These are phyloP conservation scores for Crithidia fasciculata DNA, from an alignment of 208 protist genomes.

Conservation along the genomic window DNA sequence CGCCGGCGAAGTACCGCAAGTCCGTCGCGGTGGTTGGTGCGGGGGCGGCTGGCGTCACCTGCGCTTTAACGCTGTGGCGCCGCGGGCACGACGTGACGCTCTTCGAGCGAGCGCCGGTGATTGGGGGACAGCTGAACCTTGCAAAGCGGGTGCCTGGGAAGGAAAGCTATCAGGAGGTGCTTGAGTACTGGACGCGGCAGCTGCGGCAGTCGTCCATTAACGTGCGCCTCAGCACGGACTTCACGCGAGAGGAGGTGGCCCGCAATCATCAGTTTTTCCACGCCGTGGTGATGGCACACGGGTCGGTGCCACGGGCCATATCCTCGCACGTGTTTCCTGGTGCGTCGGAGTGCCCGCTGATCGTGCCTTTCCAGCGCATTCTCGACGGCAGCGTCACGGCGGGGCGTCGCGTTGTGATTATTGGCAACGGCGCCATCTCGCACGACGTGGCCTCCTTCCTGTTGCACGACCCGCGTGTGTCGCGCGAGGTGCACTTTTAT, in stretches of 20 bases:
- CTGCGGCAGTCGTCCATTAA: conserved; percentile 82
- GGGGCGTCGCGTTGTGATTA: conserved; percentile 78
- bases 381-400: conserved; percentile 80
- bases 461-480: conserved; percentile 85
- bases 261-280: conserved; percentile 86
- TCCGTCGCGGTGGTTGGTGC: conserved; percentile 91
- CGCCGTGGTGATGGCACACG: conserved; percentile 77
- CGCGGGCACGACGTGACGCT: conserved; percentile 93
- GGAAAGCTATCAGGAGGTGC: conserved; percentile 89
- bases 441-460: conserved; percentile 87
- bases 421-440: conserved; percentile 87
- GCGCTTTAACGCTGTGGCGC: conserved; percentile 86
- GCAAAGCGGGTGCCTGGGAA: conserved; percentile 95
- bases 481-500: conserved; percentile 64
- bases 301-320: conserved; percentile 64
- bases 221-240: conserved; percentile 73
- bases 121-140: conserved; percentile 95
- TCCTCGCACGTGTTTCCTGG: conserved; percentile 75
- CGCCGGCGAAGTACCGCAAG: conserved; percentile 63
- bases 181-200: conserved; percentile 92
- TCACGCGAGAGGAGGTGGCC: conserved; percentile 81
- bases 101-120: conserved; percentile 71
- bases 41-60: conserved; percentile 90
- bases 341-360: conserved; percentile 58
- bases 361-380: conserved; percentile 82